These are phyloP conservation scores for Dacryopinax primogenitus DNA, from an alignment of 768 basidiomycete species.

Conservation along the genomic window DNA sequence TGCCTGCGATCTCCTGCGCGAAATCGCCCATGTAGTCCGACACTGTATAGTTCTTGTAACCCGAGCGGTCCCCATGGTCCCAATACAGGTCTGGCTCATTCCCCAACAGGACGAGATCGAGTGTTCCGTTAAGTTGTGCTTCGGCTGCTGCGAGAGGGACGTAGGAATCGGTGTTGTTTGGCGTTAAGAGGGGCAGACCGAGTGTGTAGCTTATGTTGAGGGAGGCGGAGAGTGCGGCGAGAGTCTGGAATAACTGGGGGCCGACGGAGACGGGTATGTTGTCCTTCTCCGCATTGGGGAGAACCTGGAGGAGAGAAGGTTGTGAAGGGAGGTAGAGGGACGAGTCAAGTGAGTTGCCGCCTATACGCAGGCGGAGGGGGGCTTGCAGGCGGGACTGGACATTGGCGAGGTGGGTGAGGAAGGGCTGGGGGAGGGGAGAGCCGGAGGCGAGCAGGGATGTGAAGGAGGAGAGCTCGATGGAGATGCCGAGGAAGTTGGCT, in stretches of 20 bases:
- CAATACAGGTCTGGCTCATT: constrained; percentile 17
- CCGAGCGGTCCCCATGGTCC: constrained; percentile 6
- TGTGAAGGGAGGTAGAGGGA: constrained; percentile 35
- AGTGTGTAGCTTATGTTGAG: constrained; percentile 10
- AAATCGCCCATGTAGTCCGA: constrained; percentile 13
- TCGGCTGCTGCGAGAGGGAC: constrained; percentile 11
- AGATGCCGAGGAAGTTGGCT: neutral
- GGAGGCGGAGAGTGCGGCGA: constrained; percentile 24
- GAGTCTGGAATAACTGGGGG: constrained; percentile 33
- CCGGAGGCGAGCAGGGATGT: neutral
- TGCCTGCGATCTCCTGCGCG: neutral
- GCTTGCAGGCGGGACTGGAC: constrained; percentile 15
- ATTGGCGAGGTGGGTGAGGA: constrained; percentile 13
- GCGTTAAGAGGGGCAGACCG: constrained; percentile 11
- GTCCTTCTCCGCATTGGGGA: constrained; percentile 26
- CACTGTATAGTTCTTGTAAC: constrained; percentile 13
- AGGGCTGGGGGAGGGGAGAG: neutral
- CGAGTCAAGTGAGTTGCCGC: constrained; percentile 37
- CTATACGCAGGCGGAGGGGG: constrained; percentile 38
- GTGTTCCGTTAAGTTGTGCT: neutral
- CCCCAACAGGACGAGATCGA: constrained; percentile 14
- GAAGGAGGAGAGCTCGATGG: neutral
- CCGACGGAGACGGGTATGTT: constrained; percentile 40
- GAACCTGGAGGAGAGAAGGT: constrained; percentile 33
- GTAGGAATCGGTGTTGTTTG: constrained; percentile 11